Conservation (phyloP, 176 grass and related monocot species). For the Zoysia japonica region DNA sequence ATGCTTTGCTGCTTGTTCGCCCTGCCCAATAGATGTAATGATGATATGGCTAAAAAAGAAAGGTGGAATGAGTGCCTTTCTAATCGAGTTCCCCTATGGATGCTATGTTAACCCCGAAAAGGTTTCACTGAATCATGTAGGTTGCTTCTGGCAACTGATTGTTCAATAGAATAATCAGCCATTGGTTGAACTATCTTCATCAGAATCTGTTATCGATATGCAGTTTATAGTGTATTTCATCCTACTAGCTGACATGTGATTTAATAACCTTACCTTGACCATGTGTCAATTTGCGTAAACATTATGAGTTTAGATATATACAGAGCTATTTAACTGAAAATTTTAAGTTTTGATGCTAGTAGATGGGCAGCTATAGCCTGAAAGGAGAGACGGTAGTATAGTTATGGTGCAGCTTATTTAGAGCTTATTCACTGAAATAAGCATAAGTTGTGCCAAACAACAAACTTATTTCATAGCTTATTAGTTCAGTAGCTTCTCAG, state of each 20-base stretch:
- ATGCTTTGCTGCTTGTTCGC: neutral
- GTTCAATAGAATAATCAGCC: neutral
- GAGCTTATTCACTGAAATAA: too few species aligned
- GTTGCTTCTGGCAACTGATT: constrained; percentile 6
- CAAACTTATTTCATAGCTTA: too few species aligned
- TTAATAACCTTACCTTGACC: neutral
- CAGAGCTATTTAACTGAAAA: neutral
- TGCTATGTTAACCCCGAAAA: neutral
- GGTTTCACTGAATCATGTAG: constrained; percentile 7
- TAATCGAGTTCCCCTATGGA: constrained; percentile 21
- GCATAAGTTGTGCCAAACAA: too few species aligned
- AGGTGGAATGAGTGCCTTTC: neutral
- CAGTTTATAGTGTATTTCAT: neutral
- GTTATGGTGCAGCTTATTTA: neutral
- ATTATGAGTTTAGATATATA: neutral
- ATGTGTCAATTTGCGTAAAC: neutral
- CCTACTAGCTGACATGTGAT: neutral
- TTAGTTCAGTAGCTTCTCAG: too few species aligned
- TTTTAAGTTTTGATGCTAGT: neutral
- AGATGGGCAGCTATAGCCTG: neutral
- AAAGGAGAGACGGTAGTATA: neutral
- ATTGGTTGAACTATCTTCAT: neutral
- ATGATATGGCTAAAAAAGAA: neutral
- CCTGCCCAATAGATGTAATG: neutral
- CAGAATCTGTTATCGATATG: neutral